A percentile compares a stretch with the other conserved stretches of the same genome.
Evolutionary conservation across 805 yeast species (phyloP).

Genomic region (Dipodascus albidus): DNA sequence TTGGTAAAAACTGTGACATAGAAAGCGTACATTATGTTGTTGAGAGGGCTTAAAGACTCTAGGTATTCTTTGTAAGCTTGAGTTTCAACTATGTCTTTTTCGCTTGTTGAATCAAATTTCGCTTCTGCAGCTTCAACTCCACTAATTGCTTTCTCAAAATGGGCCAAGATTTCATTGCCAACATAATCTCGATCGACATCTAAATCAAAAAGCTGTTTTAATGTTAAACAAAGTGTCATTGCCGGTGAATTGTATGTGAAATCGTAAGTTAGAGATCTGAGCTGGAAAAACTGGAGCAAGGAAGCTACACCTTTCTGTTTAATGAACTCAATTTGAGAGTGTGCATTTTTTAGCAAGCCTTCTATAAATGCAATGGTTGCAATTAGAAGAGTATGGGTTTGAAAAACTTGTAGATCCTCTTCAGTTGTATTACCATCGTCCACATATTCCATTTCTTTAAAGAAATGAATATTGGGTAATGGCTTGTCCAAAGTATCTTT

Average conservation of each 20-base stretch:
- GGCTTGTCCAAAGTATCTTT: conserved; percentile 24
- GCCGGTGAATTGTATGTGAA: conserved; percentile 19
- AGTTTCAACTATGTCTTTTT: conserved; percentile 1
- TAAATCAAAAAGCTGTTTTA: conserved; percentile 15
- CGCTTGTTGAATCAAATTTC: background rate
- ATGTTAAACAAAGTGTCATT: conserved; percentile 11
- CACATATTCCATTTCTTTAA: conserved; percentile 2
- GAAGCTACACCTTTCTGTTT: conserved; percentile 16
- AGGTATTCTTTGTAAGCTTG: conserved; percentile 2
- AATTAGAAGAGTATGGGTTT: conserved; percentile 1
- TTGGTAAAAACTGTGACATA: conserved; percentile 16
- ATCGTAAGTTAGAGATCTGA: conserved; percentile 23
- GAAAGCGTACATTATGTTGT: conserved; percentile 12
- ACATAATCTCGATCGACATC: conserved; percentile 15
- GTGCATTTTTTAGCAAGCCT: conserved; percentile 20
- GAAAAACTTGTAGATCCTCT: background rate
- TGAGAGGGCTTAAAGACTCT: conserved; percentile 8
- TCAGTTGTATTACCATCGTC: background rate
- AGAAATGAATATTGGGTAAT: background rate
- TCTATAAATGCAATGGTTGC: conserved; percentile 18
- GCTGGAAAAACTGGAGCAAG: conserved; percentile 15
- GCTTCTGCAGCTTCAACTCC: conserved; percentile 1
- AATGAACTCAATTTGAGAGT: conserved; percentile 20
- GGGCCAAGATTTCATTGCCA: conserved; percentile 8
- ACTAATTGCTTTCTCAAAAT: conserved; percentile 4